Conservation (phyloP, 306 rosid species). For the Argentina anserina region DNA sequence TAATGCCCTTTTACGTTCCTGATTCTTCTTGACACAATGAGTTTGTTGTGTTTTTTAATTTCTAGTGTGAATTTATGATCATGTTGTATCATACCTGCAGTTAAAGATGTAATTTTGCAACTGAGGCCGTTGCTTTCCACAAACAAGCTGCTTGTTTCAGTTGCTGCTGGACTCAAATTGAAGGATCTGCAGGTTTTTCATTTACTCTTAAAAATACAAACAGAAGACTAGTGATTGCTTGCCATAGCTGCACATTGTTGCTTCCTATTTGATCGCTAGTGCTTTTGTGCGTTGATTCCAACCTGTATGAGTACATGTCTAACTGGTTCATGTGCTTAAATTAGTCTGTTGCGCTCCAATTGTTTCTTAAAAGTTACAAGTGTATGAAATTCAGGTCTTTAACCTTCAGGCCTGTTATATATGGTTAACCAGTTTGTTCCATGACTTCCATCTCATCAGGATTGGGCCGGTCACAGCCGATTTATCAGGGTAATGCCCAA, state of each 20-base stretch:
- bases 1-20: not conserved
- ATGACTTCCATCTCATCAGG: slow-evolving; percentile 45
- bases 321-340: not conserved
- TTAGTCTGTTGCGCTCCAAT: not conserved
- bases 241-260: no score
- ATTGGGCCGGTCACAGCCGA: slow-evolving; percentile 74
- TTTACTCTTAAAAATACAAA: no score
- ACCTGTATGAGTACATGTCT: not conserved
- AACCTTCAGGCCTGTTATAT: not conserved
- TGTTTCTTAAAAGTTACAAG: not conserved
- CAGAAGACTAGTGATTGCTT: no score
- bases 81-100: slow-evolving; percentile 38
- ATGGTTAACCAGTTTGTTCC: not conserved
- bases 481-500: slow-evolving; percentile 86
- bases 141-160: slow-evolving; percentile 86
- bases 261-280: not conserved
- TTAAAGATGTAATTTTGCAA: slow-evolving; percentile 52
- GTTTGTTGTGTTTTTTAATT: not conserved
- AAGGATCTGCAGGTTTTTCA: slow-evolving; percentile 79
- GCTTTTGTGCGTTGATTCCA: not conserved
- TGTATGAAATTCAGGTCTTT: not conserved
- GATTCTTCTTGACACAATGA: not conserved
- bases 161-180: slow-evolving; percentile 91
- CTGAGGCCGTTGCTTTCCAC: slow-evolving; percentile 59
- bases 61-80: not conserved